Conservation (phyloP, 345 rosid species). For the Camelina hispida region DNA sequence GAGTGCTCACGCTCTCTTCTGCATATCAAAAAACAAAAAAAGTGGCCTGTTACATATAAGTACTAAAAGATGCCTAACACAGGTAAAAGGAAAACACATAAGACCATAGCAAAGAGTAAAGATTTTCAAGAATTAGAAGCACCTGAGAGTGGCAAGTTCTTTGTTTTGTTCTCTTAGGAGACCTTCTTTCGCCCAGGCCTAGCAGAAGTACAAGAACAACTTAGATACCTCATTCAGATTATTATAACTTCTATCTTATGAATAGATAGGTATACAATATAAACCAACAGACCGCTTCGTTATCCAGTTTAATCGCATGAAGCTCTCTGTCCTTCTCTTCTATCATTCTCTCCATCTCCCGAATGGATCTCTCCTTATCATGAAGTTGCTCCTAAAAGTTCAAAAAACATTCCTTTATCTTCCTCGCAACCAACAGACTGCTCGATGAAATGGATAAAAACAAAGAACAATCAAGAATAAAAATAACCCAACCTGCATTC, state of each 20-base stretch:
- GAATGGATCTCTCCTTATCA: conserved; percentile 66
- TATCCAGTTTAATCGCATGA: conserved; percentile 78
- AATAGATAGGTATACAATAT: not conserved
- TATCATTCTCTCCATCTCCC: conserved; percentile 72
- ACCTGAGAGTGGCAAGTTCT: conserved; percentile 88
- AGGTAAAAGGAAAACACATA: not conserved
- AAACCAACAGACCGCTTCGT: conserved; percentile 70
- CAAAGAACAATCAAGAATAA: conserved; percentile 12
- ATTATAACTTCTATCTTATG: not conserved
- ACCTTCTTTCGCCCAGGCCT: conserved; percentile 99
- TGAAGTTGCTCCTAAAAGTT: conserved; percentile 73
- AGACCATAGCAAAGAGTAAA: conserved; percentile 36
- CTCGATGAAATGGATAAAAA: not conserved
- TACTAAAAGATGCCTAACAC: too few relatives aligned
- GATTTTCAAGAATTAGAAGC: conserved; percentile 35
- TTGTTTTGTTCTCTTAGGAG: conserved; percentile 87
- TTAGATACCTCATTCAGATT: conserved; percentile 17
- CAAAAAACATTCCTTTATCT: conserved; percentile 15
- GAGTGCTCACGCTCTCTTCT: conserved; percentile 99
- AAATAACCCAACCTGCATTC: conserved; percentile 60
- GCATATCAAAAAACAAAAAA: conserved; percentile 36
- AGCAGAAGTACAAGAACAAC: conserved; percentile 40
- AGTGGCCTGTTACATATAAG: not conserved
- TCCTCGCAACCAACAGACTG: not conserved
- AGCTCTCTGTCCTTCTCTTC: conserved; percentile 92